Evolutionary conservation across 768 basidiomycete species (phyloP).

Genomic region (Mycena galopus): DNA sequence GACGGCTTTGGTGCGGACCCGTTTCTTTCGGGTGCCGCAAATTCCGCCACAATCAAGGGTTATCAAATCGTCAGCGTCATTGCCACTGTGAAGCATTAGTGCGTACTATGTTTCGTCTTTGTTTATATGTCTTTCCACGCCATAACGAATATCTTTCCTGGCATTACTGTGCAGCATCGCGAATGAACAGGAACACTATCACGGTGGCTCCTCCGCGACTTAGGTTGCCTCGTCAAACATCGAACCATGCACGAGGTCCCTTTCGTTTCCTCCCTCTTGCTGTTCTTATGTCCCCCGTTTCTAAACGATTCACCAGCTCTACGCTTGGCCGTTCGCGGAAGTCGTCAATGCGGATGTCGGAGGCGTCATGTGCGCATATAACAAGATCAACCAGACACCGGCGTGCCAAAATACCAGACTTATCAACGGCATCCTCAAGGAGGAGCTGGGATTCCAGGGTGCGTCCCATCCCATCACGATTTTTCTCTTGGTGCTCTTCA

Average conservation of each 20-base stretch:
- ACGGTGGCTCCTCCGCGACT: conserved; percentile 24
- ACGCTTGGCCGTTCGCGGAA: conserved; percentile 44
- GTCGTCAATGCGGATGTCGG: conserved; percentile 50
- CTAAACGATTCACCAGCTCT: conserved; percentile 33
- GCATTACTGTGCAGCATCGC: conserved; percentile 26
- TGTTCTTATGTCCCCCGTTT: too few relatives aligned
- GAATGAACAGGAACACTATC: conserved; percentile 42
- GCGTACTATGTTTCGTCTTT: not conserved
- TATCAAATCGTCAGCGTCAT: not conserved
- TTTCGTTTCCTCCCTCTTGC: not conserved
- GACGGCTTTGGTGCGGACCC: not conserved
- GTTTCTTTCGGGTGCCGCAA: not conserved
- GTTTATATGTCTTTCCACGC: not conserved
- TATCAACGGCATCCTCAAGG: conserved; percentile 60
- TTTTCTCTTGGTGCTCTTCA: not conserved
- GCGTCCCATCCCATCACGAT: not conserved
- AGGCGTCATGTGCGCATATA: conserved; percentile 46
- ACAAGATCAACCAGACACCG: conserved; percentile 49
- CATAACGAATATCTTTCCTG: too few relatives aligned
- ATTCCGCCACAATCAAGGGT: not conserved
- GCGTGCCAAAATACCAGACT: conserved; percentile 59
- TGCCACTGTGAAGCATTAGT: not conserved
- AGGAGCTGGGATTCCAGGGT: conserved; percentile 64
- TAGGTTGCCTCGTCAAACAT: conserved; percentile 48
- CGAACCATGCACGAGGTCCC: conserved; percentile 53